Evolutionary conservation across 148 eudicot species (phyloP).

Genomic region (Spergularia marina): DNA sequence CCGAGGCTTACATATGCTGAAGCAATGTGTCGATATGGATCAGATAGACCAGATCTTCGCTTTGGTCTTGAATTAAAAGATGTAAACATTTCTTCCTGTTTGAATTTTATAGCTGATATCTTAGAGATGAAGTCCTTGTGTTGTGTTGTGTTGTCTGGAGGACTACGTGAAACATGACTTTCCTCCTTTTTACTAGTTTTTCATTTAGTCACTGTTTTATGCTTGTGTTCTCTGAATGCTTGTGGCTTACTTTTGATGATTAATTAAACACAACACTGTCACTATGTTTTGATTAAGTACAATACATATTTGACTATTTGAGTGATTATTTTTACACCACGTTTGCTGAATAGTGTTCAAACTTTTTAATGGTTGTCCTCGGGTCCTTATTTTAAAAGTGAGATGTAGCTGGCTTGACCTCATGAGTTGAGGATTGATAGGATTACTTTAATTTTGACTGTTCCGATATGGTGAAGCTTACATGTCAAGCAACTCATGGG

Average conservation of each 20-base stretch:
- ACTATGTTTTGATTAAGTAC: background rate
- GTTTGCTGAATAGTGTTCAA: background rate
- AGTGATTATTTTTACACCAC: background rate
- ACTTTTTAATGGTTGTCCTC: background rate
- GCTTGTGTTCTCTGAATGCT: background rate
- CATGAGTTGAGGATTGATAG: background rate
- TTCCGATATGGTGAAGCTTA: background rate
- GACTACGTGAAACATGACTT: background rate
- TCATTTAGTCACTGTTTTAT: background rate
- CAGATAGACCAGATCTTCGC: conserved; percentile 94
- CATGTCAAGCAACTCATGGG: background rate
- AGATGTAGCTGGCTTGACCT: conserved; percentile 3
- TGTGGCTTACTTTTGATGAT: background rate
- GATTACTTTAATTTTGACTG: background rate
- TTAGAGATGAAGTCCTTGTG: background rate
- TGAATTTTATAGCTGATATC: background rate
- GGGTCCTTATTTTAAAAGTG: background rate
- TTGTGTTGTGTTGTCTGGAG: background rate
- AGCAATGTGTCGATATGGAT: conserved; percentile 91
- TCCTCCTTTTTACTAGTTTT: background rate
- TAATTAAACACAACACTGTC: background rate
- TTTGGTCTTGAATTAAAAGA: conserved; percentile 90
- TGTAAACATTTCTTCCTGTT: conserved; percentile 38
- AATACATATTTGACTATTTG: background rate
- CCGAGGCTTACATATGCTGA: conserved; percentile 94